Percentiles rank a stretch among this genome's conserved stretches.
Evolutionary conservation across 23 red algal genomes (phyloP).

Genomic region (Gracilariopsis chorda): DNA sequence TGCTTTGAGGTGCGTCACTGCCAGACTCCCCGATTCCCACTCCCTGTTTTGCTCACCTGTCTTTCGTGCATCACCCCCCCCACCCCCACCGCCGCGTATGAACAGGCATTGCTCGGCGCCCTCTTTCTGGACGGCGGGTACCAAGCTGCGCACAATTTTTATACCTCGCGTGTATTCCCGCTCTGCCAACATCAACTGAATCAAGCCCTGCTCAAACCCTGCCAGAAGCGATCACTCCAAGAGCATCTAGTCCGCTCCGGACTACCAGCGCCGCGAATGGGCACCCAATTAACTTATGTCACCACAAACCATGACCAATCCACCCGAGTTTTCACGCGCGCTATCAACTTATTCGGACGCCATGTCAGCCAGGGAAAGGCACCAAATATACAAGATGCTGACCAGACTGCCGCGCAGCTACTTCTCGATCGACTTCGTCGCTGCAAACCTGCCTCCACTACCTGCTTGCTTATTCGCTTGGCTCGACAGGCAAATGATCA

Average conservation of each 20-base stretch:
- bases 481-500: slow-evolving; percentile 27
- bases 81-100: no score
- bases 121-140: slow-evolving; percentile 46
- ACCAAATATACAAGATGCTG: not conserved
- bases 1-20: slow-evolving; percentile 35
- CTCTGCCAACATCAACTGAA: not conserved
- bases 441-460: not conserved
- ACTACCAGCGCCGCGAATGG: not conserved
- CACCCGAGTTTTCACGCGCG: not conserved
- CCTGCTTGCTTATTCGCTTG: slow-evolving; percentile 36
- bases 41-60: not conserved
- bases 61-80: not conserved
- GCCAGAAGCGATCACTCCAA: slow-evolving; percentile 13
- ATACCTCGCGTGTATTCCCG: slow-evolving; percentile 14
- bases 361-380: not conserved
- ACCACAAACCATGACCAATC: not conserved
- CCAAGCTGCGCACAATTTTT: slow-evolving; percentile 22
- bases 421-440: slow-evolving; percentile 4
- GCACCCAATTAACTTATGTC: slow-evolving; percentile 11
- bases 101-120: slow-evolving; percentile 31
- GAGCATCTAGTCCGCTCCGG: slow-evolving; percentile 24
- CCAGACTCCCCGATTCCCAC: no score
- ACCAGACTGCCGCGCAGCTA: slow-evolving; percentile 33
- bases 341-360: slow-evolving; percentile 36
- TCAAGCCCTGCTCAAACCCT: not conserved